Evolutionary conservation across 768 basidiomycete species (phyloP).

Genomic region (Boletus patriciae): DNA sequence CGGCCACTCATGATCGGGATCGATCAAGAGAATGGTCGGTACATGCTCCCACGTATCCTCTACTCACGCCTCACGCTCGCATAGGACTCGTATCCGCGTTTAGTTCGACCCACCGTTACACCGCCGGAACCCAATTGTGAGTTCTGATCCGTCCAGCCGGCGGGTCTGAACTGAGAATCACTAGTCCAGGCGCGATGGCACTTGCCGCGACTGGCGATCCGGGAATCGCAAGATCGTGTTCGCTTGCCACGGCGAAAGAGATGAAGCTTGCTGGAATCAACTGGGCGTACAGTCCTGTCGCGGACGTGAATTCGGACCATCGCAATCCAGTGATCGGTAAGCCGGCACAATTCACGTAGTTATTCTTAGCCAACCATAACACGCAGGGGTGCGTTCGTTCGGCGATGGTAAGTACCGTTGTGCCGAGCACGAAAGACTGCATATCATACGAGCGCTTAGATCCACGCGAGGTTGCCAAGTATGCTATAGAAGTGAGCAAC

Average conservation of each 20-base stretch:
- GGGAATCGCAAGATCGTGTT: conserved; percentile 44
- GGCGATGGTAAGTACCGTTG: conserved; percentile 51
- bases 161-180: background rate
- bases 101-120: conserved; percentile 39
- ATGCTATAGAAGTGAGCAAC: conserved; percentile 45
- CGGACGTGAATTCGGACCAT: conserved; percentile 69
- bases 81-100: conserved; percentile 71
- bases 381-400: conserved; percentile 64
- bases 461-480: conserved; percentile 50
- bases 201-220: conserved; percentile 54
- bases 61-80: background rate
- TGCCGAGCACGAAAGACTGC: background rate
- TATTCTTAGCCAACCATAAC: background rate
- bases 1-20: conserved; percentile 64
- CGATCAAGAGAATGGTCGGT: conserved; percentile 72
- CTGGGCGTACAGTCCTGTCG: conserved; percentile 72
- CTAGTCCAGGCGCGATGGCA: conserved; percentile 74
- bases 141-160: conserved; percentile 22
- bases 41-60: background rate
- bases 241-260: conserved; percentile 55
- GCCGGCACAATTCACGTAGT: conserved; percentile 8
- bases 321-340: conserved; percentile 70
- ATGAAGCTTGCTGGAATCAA: conserved; percentile 63
- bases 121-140: conserved; percentile 68
- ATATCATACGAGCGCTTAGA: conserved; percentile 37